These are phyloP conservation scores for Ceratonia siliqua DNA, from an alignment of 306 rosid species.

Conservation along the genomic window DNA sequence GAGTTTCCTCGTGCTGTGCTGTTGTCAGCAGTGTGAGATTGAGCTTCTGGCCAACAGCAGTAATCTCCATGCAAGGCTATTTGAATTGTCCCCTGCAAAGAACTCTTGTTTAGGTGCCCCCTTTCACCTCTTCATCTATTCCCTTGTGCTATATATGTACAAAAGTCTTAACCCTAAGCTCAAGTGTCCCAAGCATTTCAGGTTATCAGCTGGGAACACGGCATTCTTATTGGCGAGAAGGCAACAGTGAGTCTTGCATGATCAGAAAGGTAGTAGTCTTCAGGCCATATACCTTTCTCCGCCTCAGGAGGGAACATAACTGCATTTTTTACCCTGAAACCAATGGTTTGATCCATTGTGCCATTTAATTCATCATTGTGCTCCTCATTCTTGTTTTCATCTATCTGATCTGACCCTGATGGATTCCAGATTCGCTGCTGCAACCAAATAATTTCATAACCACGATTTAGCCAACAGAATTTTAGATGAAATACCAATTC, in stretches of 20 bases:
- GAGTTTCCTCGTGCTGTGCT: slow-evolving; percentile 17
- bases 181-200: slow-evolving; percentile 30
- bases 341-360: slow-evolving; percentile 61
- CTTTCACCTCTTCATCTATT: slow-evolving; percentile 31
- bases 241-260: slow-evolving; percentile 92
- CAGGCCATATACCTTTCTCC: slow-evolving; percentile 95
- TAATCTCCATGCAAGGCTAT: slow-evolving; percentile 26
- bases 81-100: slow-evolving; percentile 27
- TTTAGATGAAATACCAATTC: not conserved
- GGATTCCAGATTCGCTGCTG: slow-evolving; percentile 88
- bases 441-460: slow-evolving; percentile 34
- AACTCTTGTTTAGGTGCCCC: slow-evolving; percentile 20
- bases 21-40: not conserved
- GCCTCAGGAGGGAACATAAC: slow-evolving; percentile 88
- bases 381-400: slow-evolving; percentile 40
- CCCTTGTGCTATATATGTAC: slow-evolving; percentile 34
- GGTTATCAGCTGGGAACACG: slow-evolving; percentile 60
- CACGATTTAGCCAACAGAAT: slow-evolving; percentile 14
- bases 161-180: slow-evolving; percentile 26
- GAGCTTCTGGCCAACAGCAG: slow-evolving; percentile 4
- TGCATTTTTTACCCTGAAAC: slow-evolving; percentile 81
- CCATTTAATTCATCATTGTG: slow-evolving; percentile 38
- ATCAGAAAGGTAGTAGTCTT: slow-evolving; percentile 85
- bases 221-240: slow-evolving; percentile 83
- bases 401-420: slow-evolving; percentile 48